A percentile compares a stretch with the other conserved stretches of the same genome.
Conservation (phyloP, 768 basidiomycete genomes). For the Suillus paluster region DNA sequence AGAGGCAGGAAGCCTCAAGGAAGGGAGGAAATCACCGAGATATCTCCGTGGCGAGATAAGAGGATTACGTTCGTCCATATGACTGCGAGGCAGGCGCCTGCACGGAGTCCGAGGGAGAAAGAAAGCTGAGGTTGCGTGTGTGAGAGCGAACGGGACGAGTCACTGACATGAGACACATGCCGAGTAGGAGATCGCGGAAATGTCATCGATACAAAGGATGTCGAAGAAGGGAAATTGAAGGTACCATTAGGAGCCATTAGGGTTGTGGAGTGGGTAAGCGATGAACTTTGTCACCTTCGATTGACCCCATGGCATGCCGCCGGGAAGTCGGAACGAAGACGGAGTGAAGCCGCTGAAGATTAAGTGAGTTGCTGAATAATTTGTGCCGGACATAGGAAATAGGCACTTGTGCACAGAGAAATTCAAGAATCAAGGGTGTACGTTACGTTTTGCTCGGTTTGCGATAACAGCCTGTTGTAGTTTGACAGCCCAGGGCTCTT, state of each 20-base stretch:
- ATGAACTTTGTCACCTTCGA: constrained; percentile 8
- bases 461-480: background rate
- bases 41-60: constrained; percentile 15
- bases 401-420: background rate
- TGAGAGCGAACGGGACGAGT: background rate
- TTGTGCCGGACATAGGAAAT: constrained; percentile 1
- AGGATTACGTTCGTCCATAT: constrained; percentile 7
- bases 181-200: constrained; percentile 6
- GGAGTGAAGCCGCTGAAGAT: background rate
- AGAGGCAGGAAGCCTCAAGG: constrained; percentile 17
- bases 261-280: constrained; percentile 16
- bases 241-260: constrained; percentile 1
- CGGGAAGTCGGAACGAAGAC: constrained; percentile 20
- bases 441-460: background rate
- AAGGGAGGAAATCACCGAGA: constrained; percentile 9
- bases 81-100: constrained; percentile 7
- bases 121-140: background rate
- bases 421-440: constrained; percentile 9
- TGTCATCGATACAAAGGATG: background rate
- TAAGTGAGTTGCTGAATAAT: background rate
- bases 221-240: constrained; percentile 5
- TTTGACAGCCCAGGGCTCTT: background rate
- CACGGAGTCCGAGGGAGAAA: constrained; percentile 16
- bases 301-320: constrained; percentile 9
- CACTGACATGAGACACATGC: background rate